phyloP scores from a whole-genome alignment of 2,329 filamentous ascomycete genomes.

The Polychaeton citri region DNA sequence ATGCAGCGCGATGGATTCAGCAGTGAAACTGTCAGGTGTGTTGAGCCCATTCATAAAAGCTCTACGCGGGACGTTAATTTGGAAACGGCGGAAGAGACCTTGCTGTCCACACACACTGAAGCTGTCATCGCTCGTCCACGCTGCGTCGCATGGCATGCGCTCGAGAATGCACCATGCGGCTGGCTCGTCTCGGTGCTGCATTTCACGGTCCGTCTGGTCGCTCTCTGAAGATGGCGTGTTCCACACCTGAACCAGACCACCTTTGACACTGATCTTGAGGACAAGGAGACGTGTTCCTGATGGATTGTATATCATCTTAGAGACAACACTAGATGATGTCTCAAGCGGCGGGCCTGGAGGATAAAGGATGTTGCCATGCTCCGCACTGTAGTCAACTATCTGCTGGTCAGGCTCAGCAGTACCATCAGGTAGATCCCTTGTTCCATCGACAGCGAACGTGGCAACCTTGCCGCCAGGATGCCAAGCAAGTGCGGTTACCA shows the following conservation, averaged over 20 bases:
- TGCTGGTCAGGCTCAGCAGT: slow-evolving; percentile 8
- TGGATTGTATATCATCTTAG: slow-evolving; percentile 18
- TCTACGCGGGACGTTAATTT: slow-evolving; percentile 63
- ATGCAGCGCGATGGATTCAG: slow-evolving; percentile 3
- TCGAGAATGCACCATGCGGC: slow-evolving; percentile 28
- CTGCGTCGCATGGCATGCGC: slow-evolving; percentile 28
- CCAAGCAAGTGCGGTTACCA: slow-evolving; percentile 22
- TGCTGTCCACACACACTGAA: slow-evolving; percentile 32
- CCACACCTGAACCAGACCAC: slow-evolving; percentile 20
- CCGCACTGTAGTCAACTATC: slow-evolving; percentile 14
- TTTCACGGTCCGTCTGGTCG: slow-evolving; percentile 3
- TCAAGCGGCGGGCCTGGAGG: slow-evolving; percentile 11
- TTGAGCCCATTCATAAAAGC: neutral
- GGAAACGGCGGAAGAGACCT: slow-evolving; percentile 55
- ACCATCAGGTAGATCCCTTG: slow-evolving; percentile 10
- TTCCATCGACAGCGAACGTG: slow-evolving; percentile 16
- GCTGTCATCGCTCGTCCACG: slow-evolving; percentile 29
- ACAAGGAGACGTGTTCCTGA: slow-evolving; percentile 18
- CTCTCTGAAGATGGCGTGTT: slow-evolving; percentile 4
- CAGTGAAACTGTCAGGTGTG: slow-evolving; percentile 3
- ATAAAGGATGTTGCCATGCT: slow-evolving; percentile 9
- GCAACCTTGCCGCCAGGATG: slow-evolving; percentile 19
- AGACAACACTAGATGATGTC: slow-evolving; percentile 15
- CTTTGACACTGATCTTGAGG: slow-evolving; percentile 14
- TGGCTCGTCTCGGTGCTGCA: slow-evolving; percentile 18